Evolutionary conservation across 2,329 filamentous ascomycete species (phyloP).

Genomic region (Alternaria sp.): DNA sequence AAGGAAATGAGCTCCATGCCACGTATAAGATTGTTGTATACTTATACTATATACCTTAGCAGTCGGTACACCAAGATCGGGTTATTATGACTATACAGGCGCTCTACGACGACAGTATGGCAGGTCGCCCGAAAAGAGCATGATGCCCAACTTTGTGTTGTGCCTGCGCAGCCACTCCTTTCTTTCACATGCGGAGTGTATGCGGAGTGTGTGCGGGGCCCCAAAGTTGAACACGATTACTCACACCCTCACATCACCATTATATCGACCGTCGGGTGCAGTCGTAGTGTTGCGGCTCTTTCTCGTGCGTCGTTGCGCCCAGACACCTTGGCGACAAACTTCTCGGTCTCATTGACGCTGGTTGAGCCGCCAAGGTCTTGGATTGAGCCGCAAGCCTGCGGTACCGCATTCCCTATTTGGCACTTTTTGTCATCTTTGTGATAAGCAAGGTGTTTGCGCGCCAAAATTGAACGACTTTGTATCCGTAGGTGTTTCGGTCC

Average conservation of each 20-base stretch:
- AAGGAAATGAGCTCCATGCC: background rate
- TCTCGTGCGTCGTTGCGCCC: background rate
- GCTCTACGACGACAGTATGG: background rate
- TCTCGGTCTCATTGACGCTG: constrained; percentile 1
- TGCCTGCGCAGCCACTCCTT: background rate
- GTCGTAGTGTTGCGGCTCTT: background rate
- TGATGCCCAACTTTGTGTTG: background rate
- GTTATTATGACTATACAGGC: background rate
- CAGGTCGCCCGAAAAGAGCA: background rate
- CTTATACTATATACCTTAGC: background rate
- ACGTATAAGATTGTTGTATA: background rate
- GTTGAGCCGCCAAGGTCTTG: background rate
- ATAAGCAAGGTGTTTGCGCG: background rate
- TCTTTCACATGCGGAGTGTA: background rate
- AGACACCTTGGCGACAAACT: background rate
- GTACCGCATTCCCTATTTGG: background rate
- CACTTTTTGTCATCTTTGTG: background rate
- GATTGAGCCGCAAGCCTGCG: background rate
- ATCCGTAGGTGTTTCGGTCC: background rate
- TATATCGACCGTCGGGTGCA: background rate
- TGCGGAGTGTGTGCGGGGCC: background rate
- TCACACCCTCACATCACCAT: background rate
- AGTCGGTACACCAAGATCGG: background rate
- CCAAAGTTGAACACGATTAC: background rate
- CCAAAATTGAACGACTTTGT: background rate